phyloP scores from a whole-genome alignment of 2,329 filamentous ascomycete genomes.

The Grosmannia serpens region DNA sequence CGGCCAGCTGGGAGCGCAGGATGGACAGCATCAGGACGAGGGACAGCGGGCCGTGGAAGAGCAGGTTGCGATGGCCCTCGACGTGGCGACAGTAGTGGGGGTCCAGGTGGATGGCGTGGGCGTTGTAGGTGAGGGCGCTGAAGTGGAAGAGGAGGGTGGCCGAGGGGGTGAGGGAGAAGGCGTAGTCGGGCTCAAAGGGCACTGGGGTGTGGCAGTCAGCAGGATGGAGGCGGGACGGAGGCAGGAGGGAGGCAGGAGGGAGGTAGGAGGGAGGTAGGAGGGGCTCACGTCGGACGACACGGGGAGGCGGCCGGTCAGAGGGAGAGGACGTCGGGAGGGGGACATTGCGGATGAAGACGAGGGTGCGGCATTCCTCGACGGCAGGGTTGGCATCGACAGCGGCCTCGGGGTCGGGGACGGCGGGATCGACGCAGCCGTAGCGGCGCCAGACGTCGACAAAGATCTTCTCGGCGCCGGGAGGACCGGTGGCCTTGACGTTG shows the following conservation, averaged over 20 bases:
- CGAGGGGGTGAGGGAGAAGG: constrained; percentile 51
- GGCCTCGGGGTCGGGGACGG: not conserved
- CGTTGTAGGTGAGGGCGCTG: constrained; percentile 84
- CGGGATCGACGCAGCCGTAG: constrained; percentile 3
- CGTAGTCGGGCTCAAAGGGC: constrained; percentile 23
- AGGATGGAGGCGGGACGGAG: not conserved
- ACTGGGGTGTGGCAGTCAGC: constrained; percentile 15
- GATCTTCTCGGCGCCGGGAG: constrained; percentile 28
- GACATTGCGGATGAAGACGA: constrained; percentile 39
- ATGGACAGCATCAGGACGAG: constrained; percentile 65
- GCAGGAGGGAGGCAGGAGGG: not conserved
- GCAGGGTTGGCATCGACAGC: constrained; percentile 12
- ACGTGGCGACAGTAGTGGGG: constrained; percentile 52
- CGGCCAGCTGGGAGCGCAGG: constrained; percentile 29
- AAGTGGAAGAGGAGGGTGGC: constrained; percentile 74
- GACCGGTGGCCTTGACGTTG: constrained; percentile 10
- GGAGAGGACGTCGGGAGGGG: not conserved
- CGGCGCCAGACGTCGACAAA: constrained; percentile 39
- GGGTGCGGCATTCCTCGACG: constrained; percentile 35
- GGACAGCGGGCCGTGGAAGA: constrained; percentile 81
- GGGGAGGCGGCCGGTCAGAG: not conserved
- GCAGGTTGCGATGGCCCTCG: constrained; percentile 63
- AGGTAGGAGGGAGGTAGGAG: not conserved
- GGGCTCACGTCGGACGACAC: constrained; percentile 16
- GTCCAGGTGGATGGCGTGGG: constrained; percentile 83